phyloP scores from a whole-genome alignment of 2,329 filamentous ascomycete genomes.

The Penicillium sp. region DNA sequence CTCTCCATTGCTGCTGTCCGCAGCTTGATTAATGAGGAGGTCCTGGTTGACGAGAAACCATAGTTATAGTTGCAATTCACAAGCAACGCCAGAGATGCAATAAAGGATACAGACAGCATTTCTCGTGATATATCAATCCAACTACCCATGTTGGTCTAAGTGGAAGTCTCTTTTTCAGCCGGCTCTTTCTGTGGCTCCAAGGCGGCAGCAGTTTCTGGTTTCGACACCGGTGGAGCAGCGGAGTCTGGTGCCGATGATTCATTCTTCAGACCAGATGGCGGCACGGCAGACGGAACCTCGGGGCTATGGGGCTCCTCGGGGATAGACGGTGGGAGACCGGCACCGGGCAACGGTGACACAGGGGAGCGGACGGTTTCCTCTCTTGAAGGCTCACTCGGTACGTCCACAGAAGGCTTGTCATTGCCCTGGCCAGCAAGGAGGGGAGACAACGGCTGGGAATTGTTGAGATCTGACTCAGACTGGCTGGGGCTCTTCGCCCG shows the following conservation, averaged over 20 bases:
- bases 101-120: too few species aligned
- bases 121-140: too few species aligned
- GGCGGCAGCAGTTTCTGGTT: background rate
- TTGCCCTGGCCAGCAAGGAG: constrained; percentile 19
- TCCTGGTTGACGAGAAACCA: too few species aligned
- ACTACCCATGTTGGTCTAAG: background rate
- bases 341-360: constrained; percentile 27
- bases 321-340: constrained; percentile 30
- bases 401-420: constrained; percentile 23
- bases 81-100: too few species aligned
- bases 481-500: constrained; percentile 48
- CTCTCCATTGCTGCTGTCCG: too few species aligned
- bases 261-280: constrained; percentile 6
- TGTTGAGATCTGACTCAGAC: constrained; percentile 29
- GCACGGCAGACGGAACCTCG: constrained; percentile 15
- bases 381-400: constrained; percentile 16
- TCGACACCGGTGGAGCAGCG: background rate
- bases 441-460: constrained; percentile 35
- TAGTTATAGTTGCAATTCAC: too few species aligned
- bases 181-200: constrained; percentile 5
- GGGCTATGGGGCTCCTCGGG: constrained; percentile 33
- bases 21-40: too few species aligned
- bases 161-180: constrained; percentile 7
- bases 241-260: constrained; percentile 1
- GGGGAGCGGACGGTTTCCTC: constrained; percentile 24